phyloP scores from a whole-genome alignment of 2,329 filamentous ascomycete species.

The Phaeophleospora eucalypticola region DNA sequence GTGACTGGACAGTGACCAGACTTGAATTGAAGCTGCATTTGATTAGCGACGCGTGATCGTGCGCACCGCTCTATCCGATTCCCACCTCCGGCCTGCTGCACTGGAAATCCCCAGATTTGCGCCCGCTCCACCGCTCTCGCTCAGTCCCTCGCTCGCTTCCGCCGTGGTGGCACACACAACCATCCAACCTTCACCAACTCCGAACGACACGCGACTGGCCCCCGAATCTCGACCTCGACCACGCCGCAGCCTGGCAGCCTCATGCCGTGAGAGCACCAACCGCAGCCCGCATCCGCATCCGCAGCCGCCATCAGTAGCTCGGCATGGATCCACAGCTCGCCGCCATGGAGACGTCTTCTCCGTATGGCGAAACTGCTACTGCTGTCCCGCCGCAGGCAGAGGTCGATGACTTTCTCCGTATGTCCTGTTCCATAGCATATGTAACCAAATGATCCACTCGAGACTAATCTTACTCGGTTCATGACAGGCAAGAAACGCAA shows the following conservation, averaged over 20 bases:
- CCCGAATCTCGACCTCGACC: background rate
- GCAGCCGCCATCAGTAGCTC: background rate
- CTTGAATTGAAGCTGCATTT: too few relatives aligned
- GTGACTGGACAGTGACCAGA: too few relatives aligned
- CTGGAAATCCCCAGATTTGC: background rate
- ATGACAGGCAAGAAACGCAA: conserved; percentile 44
- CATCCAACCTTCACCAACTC: background rate
- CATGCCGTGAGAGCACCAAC: too few relatives aligned
- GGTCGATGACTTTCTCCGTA: conserved; percentile 45
- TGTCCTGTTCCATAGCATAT: background rate
- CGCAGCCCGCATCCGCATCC: too few relatives aligned
- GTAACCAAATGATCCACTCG: background rate
- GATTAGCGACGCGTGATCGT: too few relatives aligned
- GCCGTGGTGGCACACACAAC: background rate
- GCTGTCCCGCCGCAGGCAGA: conserved; percentile 38
- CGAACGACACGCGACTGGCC: background rate
- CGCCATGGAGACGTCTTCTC: conserved; percentile 11
- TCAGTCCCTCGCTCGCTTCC: background rate
- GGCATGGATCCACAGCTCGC: conserved; percentile 23
- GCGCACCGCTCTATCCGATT: too few relatives aligned
- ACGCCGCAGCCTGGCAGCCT: background rate
- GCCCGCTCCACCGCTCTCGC: background rate
- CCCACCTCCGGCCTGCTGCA: too few relatives aligned
- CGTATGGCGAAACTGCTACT: conserved; percentile 8
- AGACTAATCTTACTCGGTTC: background rate